Percentiles rank a stretch among this genome's conserved stretches.
Conservation (phyloP, 2,329 filamentous ascomycete species). For the Pseudocercospora fijiensis region DNA sequence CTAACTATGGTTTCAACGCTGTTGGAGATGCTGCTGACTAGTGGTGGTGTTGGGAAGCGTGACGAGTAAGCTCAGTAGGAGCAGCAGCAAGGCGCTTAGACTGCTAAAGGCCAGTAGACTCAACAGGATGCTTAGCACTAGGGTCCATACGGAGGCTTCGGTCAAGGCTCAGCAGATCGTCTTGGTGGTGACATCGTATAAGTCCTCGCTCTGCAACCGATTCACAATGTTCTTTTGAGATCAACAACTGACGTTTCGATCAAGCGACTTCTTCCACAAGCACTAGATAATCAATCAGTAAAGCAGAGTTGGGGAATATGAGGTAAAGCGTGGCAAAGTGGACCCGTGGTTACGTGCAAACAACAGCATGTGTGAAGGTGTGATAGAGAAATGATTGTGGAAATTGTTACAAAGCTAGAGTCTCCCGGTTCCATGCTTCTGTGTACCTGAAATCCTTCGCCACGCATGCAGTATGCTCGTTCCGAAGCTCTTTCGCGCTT, state of each 20-base stretch:
- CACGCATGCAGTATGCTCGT: too few species aligned
- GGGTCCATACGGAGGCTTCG: background rate
- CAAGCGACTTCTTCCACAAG: background rate
- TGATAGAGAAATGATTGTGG: too few species aligned
- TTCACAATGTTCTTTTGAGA: background rate
- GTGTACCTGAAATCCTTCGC: too few species aligned
- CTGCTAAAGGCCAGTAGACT: background rate
- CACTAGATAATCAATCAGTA: background rate
- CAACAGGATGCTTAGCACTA: background rate
- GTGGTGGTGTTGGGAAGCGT: background rate
- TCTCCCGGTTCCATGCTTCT: too few species aligned
- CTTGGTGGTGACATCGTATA: slow-evolving; percentile 2
- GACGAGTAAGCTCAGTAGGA: background rate
- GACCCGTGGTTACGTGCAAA: too few species aligned
- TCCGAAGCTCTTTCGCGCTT: too few species aligned
- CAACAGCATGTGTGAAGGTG: too few species aligned
- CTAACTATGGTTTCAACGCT: background rate
- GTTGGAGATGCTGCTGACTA: background rate
- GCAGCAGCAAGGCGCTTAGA: background rate
- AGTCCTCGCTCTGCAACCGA: background rate
- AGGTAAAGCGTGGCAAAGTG: too few species aligned
- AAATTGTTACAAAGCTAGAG: too few species aligned
- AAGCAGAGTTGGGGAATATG: too few species aligned
- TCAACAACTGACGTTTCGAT: background rate
- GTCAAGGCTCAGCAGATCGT: background rate